These are phyloP conservation scores for Aspergillus quadrilineatus DNA, from an alignment of 2,329 filamentous ascomycete genomes.

Conservation along the genomic window DNA sequence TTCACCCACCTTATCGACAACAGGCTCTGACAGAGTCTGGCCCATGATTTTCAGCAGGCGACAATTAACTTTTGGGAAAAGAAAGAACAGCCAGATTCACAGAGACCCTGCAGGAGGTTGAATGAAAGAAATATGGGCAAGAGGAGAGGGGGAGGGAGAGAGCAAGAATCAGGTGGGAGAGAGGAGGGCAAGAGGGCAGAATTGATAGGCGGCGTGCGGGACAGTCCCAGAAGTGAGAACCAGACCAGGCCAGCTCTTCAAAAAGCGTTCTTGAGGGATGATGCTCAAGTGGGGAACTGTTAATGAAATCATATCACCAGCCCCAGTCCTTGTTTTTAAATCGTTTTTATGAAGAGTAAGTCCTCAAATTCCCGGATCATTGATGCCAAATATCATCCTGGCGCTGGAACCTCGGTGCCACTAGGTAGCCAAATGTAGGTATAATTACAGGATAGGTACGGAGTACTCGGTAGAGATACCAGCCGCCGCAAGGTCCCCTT, in stretches of 20 bases:
- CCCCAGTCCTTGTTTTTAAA: not conserved
- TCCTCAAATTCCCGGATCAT: not conserved
- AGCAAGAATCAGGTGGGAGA: constrained; percentile 19
- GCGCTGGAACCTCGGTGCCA: not conserved
- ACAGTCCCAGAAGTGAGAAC: constrained; percentile 14
- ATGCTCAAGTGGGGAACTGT: constrained; percentile 1
- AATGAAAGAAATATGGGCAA: constrained; percentile 17
- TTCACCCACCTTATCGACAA: constrained; percentile 89
- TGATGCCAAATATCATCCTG: not conserved
- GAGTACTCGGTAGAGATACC: not conserved
- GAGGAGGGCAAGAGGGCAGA: constrained; percentile 21
- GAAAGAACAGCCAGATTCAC: constrained; percentile 13
- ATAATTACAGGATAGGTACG: too few species aligned
- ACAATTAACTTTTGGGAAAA: constrained; percentile 20
- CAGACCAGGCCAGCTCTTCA: constrained; percentile 2
- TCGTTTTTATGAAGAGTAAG: not conserved
- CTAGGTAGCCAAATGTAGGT: too few species aligned
- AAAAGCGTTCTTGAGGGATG: constrained; percentile 1
- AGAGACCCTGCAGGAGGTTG: constrained; percentile 11
- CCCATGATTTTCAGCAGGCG: constrained; percentile 66
- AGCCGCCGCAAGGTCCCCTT: not conserved
- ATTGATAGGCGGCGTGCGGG: constrained; percentile 24
- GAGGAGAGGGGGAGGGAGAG: constrained; percentile 27
- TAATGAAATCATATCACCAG: not conserved
- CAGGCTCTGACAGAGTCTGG: constrained; percentile 98